Percentiles rank a stretch among this genome's conserved stretches.
phyloP scores from a whole-genome alignment of 306 rosid genomes.

The Cajanus cajan region DNA sequence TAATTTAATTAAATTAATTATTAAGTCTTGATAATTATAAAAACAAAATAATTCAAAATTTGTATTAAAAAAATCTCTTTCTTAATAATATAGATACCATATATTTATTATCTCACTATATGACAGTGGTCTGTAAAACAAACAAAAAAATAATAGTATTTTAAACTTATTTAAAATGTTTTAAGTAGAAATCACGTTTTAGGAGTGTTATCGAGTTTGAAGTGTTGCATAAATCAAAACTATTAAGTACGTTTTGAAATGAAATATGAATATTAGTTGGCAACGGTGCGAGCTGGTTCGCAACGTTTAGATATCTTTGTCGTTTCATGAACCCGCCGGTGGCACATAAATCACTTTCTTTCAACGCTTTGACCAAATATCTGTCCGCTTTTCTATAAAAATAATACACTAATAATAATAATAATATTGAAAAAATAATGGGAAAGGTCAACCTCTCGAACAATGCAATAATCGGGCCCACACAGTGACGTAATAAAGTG shows the following conservation, averaged over 20 bases:
- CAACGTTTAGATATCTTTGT: conserved; percentile 37
- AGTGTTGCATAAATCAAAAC: too few relatives aligned
- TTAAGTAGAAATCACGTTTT: too few relatives aligned
- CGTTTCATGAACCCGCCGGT: conserved; percentile 12
- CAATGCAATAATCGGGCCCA: conserved; percentile 12
- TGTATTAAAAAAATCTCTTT: too few relatives aligned
- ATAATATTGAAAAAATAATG: neutral
- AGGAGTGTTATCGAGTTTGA: too few relatives aligned
- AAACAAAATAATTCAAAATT: too few relatives aligned
- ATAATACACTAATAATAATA: too few relatives aligned
- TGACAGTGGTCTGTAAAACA: too few relatives aligned
- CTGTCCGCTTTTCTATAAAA: neutral
- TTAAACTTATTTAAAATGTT: neutral
- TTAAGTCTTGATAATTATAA: too few relatives aligned
- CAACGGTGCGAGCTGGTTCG: conserved; percentile 38
- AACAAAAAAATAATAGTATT: too few relatives aligned
- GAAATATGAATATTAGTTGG: neutral
- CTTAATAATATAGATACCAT: too few relatives aligned
- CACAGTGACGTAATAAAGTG: conserved; percentile 2
- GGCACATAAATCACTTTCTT: conserved; percentile 24
- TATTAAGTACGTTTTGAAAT: neutral
- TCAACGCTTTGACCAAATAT: conserved; percentile 14
- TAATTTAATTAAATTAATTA: too few relatives aligned
- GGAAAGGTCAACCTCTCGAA: conserved; percentile 12
- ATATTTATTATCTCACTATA: too few relatives aligned